Evolutionary conservation across 331 rosid genomes (phyloP).

Genomic region (Quercus tomentella): DNA sequence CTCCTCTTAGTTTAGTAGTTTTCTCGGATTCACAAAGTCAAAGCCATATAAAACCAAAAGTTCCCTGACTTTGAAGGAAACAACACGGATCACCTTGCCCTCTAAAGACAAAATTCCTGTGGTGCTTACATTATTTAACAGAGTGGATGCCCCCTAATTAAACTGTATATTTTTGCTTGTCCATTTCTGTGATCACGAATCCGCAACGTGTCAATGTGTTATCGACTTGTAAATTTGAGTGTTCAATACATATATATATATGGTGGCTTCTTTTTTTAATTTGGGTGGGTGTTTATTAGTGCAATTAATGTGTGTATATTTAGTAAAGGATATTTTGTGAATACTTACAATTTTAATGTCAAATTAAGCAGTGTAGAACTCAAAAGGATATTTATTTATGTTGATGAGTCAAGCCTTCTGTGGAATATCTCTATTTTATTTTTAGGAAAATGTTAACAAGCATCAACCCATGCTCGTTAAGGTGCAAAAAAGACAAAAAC

Average conservation of each 20-base stretch:
- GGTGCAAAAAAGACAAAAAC: too few relatives aligned
- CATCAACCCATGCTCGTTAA: too few relatives aligned
- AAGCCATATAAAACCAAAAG: conserved; percentile 48
- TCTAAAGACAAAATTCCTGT: conserved; percentile 6
- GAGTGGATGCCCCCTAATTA: conserved; percentile 4
- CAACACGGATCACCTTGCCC: conserved; percentile 19
- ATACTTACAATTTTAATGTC: not conserved
- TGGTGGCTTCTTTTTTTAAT: not conserved
- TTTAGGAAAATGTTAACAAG: too few relatives aligned
- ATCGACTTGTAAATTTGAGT: not conserved
- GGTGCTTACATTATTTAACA: conserved; percentile 19
- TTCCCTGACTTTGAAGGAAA: conserved; percentile 66
- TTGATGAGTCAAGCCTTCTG: too few relatives aligned
- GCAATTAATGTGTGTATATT: not conserved
- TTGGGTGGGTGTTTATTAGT: not conserved
- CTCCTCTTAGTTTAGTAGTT: not conserved
- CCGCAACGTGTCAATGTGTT: not conserved
- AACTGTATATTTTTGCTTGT: conserved; percentile 11
- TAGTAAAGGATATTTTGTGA: not conserved
- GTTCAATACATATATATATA: not conserved
- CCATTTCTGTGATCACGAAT: conserved; percentile 12
- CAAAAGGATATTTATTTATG: not conserved
- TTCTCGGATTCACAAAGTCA: conserved; percentile 43
- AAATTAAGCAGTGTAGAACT: not conserved
- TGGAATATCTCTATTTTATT: too few relatives aligned